phyloP scores from a whole-genome alignment of 2,329 filamentous ascomycete species.

The Parascedosporium putredinis region DNA sequence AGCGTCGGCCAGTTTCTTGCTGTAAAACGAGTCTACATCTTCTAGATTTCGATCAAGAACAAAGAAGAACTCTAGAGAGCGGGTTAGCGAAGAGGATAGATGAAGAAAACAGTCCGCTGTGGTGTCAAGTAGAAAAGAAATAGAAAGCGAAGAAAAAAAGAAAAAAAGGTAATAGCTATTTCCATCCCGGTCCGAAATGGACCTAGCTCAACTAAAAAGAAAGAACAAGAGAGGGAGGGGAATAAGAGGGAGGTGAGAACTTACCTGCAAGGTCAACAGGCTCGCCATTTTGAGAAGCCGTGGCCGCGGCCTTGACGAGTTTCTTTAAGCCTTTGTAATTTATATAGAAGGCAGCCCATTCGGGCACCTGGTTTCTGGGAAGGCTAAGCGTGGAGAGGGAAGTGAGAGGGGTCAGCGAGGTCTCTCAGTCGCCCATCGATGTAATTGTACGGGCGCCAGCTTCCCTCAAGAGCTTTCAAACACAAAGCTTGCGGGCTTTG shows the following conservation, averaged over 20 bases:
- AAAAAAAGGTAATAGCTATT: not conserved
- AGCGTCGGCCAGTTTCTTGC: slow-evolving; percentile 83
- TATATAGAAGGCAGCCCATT: slow-evolving; percentile 78
- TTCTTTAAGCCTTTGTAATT: slow-evolving; percentile 92
- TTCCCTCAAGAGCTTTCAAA: too few relatives aligned
- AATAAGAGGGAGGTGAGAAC: too few relatives aligned
- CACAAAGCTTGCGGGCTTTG: too few relatives aligned
- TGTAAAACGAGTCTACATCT: slow-evolving; percentile 93
- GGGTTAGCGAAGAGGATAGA: too few relatives aligned
- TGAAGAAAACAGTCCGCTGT: too few relatives aligned
- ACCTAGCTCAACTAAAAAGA: too few relatives aligned
- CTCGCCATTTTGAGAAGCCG: slow-evolving; percentile 55
- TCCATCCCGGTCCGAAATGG: too few relatives aligned
- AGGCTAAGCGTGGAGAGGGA: slow-evolving; percentile 36
- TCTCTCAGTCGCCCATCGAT: slow-evolving; percentile 5
- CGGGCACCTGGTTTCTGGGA: slow-evolving; percentile 73
- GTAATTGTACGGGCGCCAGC: too few relatives aligned
- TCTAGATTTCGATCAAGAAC: slow-evolving; percentile 94
- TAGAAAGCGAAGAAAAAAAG: not conserved
- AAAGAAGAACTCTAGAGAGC: slow-evolving; percentile 77
- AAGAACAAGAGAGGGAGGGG: too few relatives aligned
- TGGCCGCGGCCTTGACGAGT: slow-evolving; percentile 73
- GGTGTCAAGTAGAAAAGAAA: not conserved
- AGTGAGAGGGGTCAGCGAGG: slow-evolving; percentile 14
- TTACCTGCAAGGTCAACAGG: slow-evolving; percentile 83